Evolutionary conservation across 257 asterid genomes (phyloP).

Genomic region (Lantana camara): DNA sequence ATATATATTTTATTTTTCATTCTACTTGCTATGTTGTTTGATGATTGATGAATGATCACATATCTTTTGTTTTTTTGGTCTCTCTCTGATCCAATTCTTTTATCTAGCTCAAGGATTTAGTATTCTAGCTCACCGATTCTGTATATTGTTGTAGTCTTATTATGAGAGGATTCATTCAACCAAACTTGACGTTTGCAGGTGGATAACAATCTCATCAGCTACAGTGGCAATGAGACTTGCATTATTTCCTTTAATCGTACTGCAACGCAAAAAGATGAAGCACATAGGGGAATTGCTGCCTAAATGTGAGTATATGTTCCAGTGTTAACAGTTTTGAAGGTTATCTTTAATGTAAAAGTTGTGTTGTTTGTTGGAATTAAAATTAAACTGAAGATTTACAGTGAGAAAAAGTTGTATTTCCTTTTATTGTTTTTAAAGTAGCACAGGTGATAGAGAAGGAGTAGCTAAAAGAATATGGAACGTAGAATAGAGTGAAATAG

Average conservation of each 20-base stretch:
- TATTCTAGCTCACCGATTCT: background rate
- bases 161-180: conserved; percentile 12
- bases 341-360: background rate
- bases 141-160: background rate
- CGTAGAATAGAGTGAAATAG: background rate
- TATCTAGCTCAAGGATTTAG: background rate
- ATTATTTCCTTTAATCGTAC: conserved; percentile 58
- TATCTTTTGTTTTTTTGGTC: background rate
- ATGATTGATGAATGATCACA: background rate
- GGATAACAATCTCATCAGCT: conserved; percentile 78
- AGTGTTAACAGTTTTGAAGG: conserved; percentile 11
- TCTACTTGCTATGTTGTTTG: background rate
- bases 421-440: background rate
- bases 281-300: conserved; percentile 63
- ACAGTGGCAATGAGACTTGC: conserved; percentile 67
- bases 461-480: background rate
- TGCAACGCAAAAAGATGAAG: conserved; percentile 78
- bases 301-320: conserved; percentile 57
- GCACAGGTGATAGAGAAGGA: background rate
- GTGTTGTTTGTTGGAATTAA: background rate
- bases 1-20: background rate
- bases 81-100: background rate
- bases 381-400: background rate
- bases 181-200: conserved; percentile 54
- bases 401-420: background rate